Evolutionary conservation across 1,284 basidiomycete genomes (phyloP).

Genomic region (Ustilago bromivora): DNA sequence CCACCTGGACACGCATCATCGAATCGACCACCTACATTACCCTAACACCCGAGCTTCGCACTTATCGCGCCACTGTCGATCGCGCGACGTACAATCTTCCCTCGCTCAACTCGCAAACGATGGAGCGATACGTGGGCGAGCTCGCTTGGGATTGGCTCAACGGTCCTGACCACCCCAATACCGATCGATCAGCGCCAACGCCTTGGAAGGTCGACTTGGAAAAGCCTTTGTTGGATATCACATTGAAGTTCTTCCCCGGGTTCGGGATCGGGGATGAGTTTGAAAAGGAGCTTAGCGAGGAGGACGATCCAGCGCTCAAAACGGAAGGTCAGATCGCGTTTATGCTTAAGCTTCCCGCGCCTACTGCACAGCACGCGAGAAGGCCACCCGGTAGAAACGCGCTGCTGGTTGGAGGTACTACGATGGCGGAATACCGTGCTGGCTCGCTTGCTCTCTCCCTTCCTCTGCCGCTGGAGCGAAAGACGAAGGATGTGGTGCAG

Average conservation of each 20-base stretch:
- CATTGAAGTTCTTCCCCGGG: constrained; percentile 50
- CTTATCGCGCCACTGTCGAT: constrained; percentile 57
- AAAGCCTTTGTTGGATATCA: constrained; percentile 42
- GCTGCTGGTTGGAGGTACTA: constrained; percentile 42
- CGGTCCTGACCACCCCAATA: constrained; percentile 20
- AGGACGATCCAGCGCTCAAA: constrained; percentile 28
- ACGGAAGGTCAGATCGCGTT: constrained; percentile 40
- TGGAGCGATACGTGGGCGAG: constrained; percentile 57
- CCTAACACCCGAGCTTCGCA: constrained; percentile 14
- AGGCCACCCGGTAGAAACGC: constrained; percentile 40
- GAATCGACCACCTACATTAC: constrained; percentile 11
- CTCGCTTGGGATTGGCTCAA: constrained; percentile 52
- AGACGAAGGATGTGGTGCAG: constrained; percentile 17
- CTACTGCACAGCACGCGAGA: constrained; percentile 3
- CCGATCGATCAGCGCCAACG: constrained; percentile 2
- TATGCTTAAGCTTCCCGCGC: constrained; percentile 39
- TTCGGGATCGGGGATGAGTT: constrained; percentile 52
- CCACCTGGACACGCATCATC: constrained; percentile 29
- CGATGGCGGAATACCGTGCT: constrained; percentile 52
- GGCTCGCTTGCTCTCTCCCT: constrained; percentile 40
- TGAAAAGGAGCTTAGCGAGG: constrained; percentile 34
- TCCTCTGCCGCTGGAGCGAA: constrained; percentile 29
- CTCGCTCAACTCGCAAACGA: constrained; percentile 52
- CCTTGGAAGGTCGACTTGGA: constrained; percentile 49
- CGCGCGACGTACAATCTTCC: constrained; percentile 64